Base-by-base conservation (phyloP, 2,329 filamentous ascomycete species). In the Fusarium oligoseptatum region DNA sequence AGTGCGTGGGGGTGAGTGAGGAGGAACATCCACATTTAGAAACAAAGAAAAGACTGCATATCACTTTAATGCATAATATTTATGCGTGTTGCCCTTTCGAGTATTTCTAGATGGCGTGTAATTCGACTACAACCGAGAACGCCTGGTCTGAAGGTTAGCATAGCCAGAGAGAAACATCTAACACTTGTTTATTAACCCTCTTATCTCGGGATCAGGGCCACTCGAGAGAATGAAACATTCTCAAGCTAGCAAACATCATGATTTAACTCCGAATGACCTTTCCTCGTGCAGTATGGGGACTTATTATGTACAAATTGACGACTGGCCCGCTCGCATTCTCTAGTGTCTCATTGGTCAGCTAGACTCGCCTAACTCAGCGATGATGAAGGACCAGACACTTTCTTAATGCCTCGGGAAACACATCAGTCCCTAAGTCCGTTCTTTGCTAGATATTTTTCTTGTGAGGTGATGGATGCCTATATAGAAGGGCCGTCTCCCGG, bases 321-420 rank as follows among this genome's bases (percentile, higher is more conserved):
- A 58, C 55, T 58, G 55, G 55, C 34, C 34, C 8, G 55, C 55
- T 58, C 55, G 55, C 55, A 58, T 39, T 58, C 34, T 58, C 34
- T 39, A 17, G 32, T 37, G 32, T 58, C 55, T 58, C 17, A 58
- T 58, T 58, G 55, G 55, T n/a, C 34, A 58, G 6, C 15, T 27
- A 8, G 34, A 20, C 15, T 37, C 34, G 55, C 55, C 55, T 37
- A 24, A 8, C 8, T 24, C 20, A 22, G 32, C 15, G 34, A 24
- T 58, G 34, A 37, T 37, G 34, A 37, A 37, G 14, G 22, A 37
- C 20, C 9, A 29, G 22, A 29, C 34, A 27, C 10, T 58, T 58
- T 15, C 6, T 37, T 37, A 17, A 39, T 39, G 22, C 20, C 20
- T 37, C 55, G 55, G 55, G 34, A 0, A n/a, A 3, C n/a, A 27